phyloP scores from a whole-genome alignment of 2,329 filamentous ascomycete genomes.

The Proliferodiscus dingleyae region DNA sequence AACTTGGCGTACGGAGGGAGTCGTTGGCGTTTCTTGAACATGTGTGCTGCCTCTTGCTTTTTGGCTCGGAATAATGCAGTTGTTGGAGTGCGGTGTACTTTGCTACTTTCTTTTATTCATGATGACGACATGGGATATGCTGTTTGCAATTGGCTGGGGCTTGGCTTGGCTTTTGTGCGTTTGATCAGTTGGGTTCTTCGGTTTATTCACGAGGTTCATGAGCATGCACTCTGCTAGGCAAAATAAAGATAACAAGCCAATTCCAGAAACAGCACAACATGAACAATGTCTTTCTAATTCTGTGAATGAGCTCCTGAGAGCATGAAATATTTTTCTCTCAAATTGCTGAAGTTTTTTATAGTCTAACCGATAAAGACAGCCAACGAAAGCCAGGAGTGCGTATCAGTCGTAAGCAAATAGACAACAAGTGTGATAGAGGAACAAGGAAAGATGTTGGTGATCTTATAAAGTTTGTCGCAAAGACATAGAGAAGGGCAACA shows the following conservation, averaged over 20 bases:
- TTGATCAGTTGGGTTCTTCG: not conserved
- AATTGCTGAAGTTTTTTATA: conserved; percentile 29
- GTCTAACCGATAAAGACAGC: conserved; percentile 24
- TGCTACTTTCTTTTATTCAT: conserved; percentile 2
- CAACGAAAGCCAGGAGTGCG: conserved; percentile 14
- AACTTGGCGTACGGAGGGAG: too few relatives aligned
- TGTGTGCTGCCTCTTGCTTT: not conserved
- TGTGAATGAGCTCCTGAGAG: not conserved
- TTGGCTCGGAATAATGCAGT: not conserved
- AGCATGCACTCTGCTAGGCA: conserved; percentile 9
- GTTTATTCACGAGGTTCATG: conserved; percentile 13
- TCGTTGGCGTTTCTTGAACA: conserved; percentile 2
- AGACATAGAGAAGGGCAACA: conserved; percentile 21
- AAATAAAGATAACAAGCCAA: conserved; percentile 6
- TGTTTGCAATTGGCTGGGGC: conserved; percentile 5
- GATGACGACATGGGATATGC: not conserved
- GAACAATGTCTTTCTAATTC: not conserved
- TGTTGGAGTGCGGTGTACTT: not conserved
- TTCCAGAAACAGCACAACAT: conserved; percentile 12
- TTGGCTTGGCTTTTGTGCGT: conserved; percentile 3
- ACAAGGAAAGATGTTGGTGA: conserved; percentile 16
- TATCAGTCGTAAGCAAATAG: conserved; percentile 12
- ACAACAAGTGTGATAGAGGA: conserved; percentile 10
- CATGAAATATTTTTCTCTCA: conserved; percentile 13
- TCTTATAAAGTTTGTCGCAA: conserved; percentile 13